Conservation (phyloP, 495 filamentous ascomycete genomes). For the Penicillium canariense region DNA sequence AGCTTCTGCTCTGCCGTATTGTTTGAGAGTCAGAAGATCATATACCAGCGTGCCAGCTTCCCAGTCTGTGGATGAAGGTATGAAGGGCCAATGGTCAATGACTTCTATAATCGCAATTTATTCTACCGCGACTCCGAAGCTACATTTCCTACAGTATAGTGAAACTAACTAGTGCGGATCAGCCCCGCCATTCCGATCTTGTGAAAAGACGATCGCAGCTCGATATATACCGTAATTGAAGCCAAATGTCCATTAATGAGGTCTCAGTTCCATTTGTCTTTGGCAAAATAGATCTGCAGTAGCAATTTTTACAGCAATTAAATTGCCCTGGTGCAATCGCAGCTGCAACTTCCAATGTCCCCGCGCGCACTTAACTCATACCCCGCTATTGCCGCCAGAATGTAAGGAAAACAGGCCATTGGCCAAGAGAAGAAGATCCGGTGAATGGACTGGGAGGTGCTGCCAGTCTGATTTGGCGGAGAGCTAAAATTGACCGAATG, state of each 20-base stretch:
- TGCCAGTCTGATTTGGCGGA: background rate
- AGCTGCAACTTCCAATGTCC: background rate
- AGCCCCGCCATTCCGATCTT: constrained; percentile 1
- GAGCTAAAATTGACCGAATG: background rate
- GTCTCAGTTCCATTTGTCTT: background rate
- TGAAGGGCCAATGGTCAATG: too few relatives aligned
- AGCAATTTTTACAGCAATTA: background rate
- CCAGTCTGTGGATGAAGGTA: too few relatives aligned
- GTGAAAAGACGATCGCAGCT: background rate
- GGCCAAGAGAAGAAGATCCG: background rate
- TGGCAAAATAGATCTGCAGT: too few relatives aligned
- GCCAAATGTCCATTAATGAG: too few relatives aligned
- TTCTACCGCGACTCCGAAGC: background rate
- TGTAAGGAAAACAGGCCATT: background rate
- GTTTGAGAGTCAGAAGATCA: too few relatives aligned
- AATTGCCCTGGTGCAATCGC: background rate
- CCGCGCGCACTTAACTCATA: constrained; percentile 14
- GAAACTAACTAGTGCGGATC: constrained; percentile 1
- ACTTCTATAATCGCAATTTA: background rate
- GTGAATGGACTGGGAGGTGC: background rate
- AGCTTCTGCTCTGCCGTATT: too few relatives aligned
- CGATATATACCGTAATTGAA: background rate
- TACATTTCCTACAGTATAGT: too few relatives aligned
- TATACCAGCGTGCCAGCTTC: too few relatives aligned
- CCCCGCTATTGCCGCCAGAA: constrained; percentile 19